Evolutionary conservation across 371 early-diverging fungal species (phyloP).

Genomic region (Lichtheimia corymbifera): DNA sequence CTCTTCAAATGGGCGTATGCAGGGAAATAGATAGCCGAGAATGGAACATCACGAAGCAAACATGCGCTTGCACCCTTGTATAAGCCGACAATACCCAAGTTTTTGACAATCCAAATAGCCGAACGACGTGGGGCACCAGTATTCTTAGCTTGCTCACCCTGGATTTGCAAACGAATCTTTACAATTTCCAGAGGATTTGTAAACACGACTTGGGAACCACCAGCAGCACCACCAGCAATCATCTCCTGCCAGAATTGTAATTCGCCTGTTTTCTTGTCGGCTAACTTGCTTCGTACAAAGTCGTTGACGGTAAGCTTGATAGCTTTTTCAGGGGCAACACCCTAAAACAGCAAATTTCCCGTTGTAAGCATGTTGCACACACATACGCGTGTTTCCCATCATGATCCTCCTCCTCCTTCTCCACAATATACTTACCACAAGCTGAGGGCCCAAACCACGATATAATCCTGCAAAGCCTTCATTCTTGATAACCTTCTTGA

Average conservation of each 20-base stretch:
- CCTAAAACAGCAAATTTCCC: conserved; percentile 30
- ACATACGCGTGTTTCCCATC: neutral
- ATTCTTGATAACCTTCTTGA: conserved; percentile 89
- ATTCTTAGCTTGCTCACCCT: conserved; percentile 75
- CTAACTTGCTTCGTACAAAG: conserved; percentile 77
- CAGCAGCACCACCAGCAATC: conserved; percentile 88
- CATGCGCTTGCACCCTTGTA: conserved; percentile 96
- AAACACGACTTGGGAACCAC: conserved; percentile 91
- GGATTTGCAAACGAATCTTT: conserved; percentile 95
- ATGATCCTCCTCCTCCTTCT: neutral
- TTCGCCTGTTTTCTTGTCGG: conserved; percentile 68
- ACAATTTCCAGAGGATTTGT: conserved; percentile 98
- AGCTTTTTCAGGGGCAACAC: conserved; percentile 98
- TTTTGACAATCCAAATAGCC: conserved; percentile 89
- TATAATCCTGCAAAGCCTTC: conserved; percentile 93
- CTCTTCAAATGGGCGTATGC: conserved; percentile 92
- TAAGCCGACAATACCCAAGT: conserved; percentile 90
- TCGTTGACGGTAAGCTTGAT: conserved; percentile 98
- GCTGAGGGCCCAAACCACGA: conserved; percentile 95
- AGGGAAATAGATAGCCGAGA: conserved; percentile 96
- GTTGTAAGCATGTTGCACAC: neutral
- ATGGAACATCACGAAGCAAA: conserved; percentile 94
- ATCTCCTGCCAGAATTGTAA: conserved; percentile 82
- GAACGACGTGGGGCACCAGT: conserved; percentile 65
- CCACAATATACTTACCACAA: conserved; percentile 68